Conservation (phyloP, 2,329 filamentous ascomycete genomes). For the Pezicula neosporulosa region DNA sequence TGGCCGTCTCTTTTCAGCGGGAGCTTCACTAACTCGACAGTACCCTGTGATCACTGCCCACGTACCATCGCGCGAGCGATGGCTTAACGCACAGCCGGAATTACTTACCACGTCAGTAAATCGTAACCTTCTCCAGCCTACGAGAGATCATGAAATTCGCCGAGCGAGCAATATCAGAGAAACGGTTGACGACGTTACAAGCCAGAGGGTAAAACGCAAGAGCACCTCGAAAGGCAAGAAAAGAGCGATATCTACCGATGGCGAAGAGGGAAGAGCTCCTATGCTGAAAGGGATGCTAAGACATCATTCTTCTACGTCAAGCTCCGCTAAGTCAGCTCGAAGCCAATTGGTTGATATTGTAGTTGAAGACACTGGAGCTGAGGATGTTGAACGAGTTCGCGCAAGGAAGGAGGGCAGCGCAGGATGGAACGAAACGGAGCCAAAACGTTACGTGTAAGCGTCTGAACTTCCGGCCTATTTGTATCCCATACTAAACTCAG, state of each 20-base stretch:
- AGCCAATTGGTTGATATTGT: conserved; percentile 66
- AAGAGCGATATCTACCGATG: conserved; percentile 13
- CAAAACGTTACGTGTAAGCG: conserved; percentile 52
- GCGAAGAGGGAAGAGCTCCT: conserved; percentile 28
- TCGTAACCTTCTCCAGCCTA: conserved; percentile 49
- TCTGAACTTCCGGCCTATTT: neutral
- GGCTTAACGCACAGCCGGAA: conserved; percentile 46
- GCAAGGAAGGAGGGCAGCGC: conserved; percentile 59
- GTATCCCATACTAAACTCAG: conserved; percentile 1
- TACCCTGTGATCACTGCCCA: conserved; percentile 91
- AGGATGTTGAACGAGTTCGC: conserved; percentile 58
- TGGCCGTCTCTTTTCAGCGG: neutral
- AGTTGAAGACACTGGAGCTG: conserved; percentile 60
- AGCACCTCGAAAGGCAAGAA: conserved; percentile 26
- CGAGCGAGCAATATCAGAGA: conserved; percentile 34
- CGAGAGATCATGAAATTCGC: conserved; percentile 31
- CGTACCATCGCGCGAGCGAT: conserved; percentile 69
- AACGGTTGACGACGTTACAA: conserved; percentile 29
- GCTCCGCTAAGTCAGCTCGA: conserved; percentile 47
- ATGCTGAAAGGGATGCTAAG: conserved; percentile 34
- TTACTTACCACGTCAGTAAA: conserved; percentile 54
- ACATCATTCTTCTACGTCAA: conserved; percentile 44
- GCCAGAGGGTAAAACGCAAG: conserved; percentile 28
- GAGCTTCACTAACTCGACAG: conserved; percentile 41
- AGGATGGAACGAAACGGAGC: conserved; percentile 53